Evolutionary conservation across 164 flowering plant species (phyloP).

Genomic region (Annona squamosa): DNA sequence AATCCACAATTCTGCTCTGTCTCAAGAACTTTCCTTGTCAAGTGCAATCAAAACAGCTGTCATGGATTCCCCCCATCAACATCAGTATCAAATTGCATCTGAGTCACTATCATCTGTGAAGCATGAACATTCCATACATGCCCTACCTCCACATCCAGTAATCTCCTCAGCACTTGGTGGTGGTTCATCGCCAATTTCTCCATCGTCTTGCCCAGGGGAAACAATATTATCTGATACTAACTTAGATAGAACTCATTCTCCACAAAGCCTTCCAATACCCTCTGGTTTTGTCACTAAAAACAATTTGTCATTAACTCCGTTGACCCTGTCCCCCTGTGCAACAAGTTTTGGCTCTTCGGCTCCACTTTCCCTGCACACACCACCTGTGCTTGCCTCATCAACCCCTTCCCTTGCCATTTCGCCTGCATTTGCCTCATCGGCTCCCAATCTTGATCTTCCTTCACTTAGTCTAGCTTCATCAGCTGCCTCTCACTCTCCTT

Average conservation of each 20-base stretch:
- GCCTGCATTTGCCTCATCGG: constrained; percentile 6
- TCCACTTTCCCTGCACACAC: constrained; percentile 29
- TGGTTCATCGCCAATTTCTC: constrained; percentile 7
- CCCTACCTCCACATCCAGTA: constrained; percentile 18
- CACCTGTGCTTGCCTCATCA: constrained; percentile 22
- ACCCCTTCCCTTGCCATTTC: constrained; percentile 18
- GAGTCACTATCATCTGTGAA: not conserved
- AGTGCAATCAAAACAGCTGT: not conserved
- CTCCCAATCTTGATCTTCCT: not conserved
- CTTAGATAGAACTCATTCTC: constrained; percentile 11
- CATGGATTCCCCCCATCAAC: constrained; percentile 4
- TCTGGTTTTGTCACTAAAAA: not conserved
- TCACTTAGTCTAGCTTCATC: not conserved
- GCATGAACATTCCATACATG: constrained; percentile 8
- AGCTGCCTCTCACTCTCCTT: no score
- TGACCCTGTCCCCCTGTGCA: not conserved
- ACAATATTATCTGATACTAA: not conserved
- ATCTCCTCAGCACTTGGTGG: constrained; percentile 1
- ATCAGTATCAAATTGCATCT: not conserved
- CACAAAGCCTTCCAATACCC: not conserved
- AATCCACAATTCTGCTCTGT: constrained; percentile 15
- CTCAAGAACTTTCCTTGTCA: constrained; percentile 29
- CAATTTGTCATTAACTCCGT: not conserved
- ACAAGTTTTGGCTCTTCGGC: constrained; percentile 27
- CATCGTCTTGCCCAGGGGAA: constrained; percentile 7